phyloP scores from a whole-genome alignment of 139 green algal genomes.

The Zygnema circumcarinatum region DNA sequence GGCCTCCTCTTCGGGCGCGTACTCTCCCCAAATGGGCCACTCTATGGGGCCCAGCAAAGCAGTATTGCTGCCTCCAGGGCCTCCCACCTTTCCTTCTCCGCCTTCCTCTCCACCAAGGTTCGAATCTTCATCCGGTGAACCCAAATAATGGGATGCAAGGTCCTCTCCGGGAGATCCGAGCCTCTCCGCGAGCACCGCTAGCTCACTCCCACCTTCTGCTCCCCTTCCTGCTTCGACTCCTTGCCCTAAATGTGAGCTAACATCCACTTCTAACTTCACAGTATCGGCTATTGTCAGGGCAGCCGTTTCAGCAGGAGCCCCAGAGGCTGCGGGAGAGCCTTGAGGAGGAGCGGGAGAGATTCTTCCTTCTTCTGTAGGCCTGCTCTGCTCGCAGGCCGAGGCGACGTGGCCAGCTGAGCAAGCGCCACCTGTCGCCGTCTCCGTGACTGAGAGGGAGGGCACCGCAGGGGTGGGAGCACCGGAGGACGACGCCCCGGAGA shows the following conservation, averaged over 20 bases:
- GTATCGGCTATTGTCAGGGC: background rate
- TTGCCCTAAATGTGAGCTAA: too few relatives aligned
- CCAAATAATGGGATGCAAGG: background rate
- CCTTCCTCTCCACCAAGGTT: background rate
- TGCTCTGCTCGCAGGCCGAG: background rate
- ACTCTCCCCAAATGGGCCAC: conserved; percentile 41
- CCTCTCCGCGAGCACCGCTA: background rate
- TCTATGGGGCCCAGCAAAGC: background rate
- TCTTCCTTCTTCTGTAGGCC: background rate
- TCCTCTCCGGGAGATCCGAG: background rate
- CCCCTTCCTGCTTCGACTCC: background rate
- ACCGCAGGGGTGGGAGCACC: too few relatives aligned
- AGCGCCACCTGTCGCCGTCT: background rate
- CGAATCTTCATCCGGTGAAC: background rate
- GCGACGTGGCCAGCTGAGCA: background rate
- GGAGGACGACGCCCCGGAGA: background rate
- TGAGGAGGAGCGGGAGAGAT: background rate
- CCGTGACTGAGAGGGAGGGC: background rate
- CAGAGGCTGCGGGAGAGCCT: background rate
- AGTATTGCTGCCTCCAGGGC: background rate
- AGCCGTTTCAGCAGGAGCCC: background rate
- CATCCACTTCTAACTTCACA: too few relatives aligned
- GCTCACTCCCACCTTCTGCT: background rate
- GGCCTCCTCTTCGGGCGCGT: conserved; percentile 24
- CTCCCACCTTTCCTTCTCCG: background rate